Evolutionary conservation across 495 filamentous ascomycete genomes (phyloP).

Genomic region (Penicillium crystallinum): DNA sequence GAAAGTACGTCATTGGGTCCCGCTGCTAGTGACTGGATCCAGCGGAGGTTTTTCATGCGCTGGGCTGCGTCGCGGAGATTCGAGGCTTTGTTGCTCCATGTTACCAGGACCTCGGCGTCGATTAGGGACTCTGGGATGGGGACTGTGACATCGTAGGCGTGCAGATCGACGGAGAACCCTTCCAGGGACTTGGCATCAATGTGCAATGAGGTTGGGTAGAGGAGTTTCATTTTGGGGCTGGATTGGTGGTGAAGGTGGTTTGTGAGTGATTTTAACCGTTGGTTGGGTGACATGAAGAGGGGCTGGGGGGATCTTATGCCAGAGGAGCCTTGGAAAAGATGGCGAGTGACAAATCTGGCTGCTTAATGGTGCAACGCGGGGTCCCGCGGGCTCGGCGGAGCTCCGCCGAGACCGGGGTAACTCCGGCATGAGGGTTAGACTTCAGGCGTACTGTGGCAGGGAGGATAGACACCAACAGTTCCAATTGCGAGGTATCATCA

Average conservation of each 20-base stretch:
- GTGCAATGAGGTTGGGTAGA: slow-evolving; percentile 54
- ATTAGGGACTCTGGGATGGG: slow-evolving; percentile 45
- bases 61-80: slow-evolving; percentile 49
- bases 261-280: neutral
- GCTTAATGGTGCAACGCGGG: neutral
- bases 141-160: slow-evolving; percentile 50
- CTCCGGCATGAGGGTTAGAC: neutral
- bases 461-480: no score
- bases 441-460: neutral
- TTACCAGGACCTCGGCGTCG: slow-evolving; percentile 53
- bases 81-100: slow-evolving; percentile 48
- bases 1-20: slow-evolving; percentile 56
- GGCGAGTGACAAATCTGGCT: neutral
- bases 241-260: neutral
- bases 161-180: slow-evolving; percentile 47
- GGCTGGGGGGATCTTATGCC: neutral
- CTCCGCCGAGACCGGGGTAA: slow-evolving; percentile 2
- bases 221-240: slow-evolving; percentile 48
- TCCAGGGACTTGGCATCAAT: slow-evolving; percentile 45
- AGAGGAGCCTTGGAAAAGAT: neutral
- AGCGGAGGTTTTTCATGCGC: slow-evolving; percentile 47
- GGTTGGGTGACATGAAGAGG: slow-evolving; percentile 1
- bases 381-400: slow-evolving; percentile 1
- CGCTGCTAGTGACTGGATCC: slow-evolving; percentile 58
- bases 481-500: no score